These are phyloP conservation scores for Lodderomyces orthopsilosis DNA, from an alignment of 1,139 yeast species.

Conservation along the genomic window DNA sequence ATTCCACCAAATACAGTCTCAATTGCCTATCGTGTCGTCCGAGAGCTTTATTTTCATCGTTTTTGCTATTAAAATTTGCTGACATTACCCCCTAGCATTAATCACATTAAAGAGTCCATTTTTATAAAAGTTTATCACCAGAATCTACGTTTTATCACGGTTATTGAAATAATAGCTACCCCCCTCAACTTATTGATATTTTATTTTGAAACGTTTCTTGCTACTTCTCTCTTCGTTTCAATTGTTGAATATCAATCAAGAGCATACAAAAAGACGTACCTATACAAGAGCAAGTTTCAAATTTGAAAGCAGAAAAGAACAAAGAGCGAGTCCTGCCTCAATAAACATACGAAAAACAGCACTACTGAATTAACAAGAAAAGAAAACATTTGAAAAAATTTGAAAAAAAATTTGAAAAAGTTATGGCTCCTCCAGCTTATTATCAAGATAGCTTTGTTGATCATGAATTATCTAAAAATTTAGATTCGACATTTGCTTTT, in stretches of 20 bases:
- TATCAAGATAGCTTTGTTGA: conserved; percentile 58
- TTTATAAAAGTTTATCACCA: too few species aligned
- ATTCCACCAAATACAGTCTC: background rate
- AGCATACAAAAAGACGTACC: background rate
- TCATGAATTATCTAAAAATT: conserved; percentile 70
- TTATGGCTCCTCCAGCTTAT: conserved; percentile 47
- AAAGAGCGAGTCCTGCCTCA: background rate
- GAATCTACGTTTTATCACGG: too few species aligned
- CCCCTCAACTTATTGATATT: conserved; percentile 13
- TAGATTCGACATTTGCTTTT: conserved; percentile 88
- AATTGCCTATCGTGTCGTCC: conserved; percentile 11
- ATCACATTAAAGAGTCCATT: background rate
- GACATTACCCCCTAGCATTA: conserved; percentile 10
- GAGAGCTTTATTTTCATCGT: conserved; percentile 2
- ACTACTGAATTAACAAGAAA: conserved; percentile 6
- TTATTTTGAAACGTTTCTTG: conserved; percentile 46
- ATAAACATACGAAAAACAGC: too few species aligned
- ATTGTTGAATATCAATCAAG: conserved; percentile 14
- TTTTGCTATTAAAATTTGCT: conserved; percentile 12
- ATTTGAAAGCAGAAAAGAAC: background rate
- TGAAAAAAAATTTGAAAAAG: background rate
- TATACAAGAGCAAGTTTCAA: conserved; percentile 44
- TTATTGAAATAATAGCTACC: too few species aligned
- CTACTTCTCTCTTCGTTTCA: conserved; percentile 52
- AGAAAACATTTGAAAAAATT: background rate